Base-by-base conservation (phyloP, 305 asterid genomes). In the Fraxinus nigra region DNA sequence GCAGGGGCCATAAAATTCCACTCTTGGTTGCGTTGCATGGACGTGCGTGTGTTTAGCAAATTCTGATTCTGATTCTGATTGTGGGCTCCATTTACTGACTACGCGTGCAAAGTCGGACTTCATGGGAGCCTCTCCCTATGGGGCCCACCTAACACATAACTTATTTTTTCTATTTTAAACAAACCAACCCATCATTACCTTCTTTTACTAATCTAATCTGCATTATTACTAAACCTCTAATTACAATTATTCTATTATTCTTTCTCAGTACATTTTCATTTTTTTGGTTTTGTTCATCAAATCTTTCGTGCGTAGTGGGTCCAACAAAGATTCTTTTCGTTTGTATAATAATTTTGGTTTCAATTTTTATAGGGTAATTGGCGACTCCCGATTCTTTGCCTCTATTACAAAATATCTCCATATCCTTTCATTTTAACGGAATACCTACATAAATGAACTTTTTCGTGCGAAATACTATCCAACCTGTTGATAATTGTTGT, bases 1-100 rank as follows among this genome's bases (percentile, higher is more conserved):
- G 78, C 59, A 33, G 84, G 84, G 92, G 82, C 87, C 93, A 90
- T 89, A 54, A 86, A 90, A 87, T 90, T 91, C 95, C 93, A 90
- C 92, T 92, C 91, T 87, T 67, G 54, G 67, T 75, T 43, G 54
- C n/a, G n/a, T 43, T 87, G 92, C 91, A 86, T 88, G 91, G 90
- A 82, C 84, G 85, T 85, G 88, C 84, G 87, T 81, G 76, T 78
- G 80, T 72, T 51, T 46, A 10, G 38, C 78, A 33, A 7, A 37
- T 37, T 37, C 9, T 37, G 9, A 69, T 7, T 16, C 78, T 61
- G 1, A 37, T 37, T 6, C 9, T 37, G 1, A 69, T 7, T 16
- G 76, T 85, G 92, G 93, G 84, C 70, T 90, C 93, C 85, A 4
- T 4, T 2, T 20, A 33, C 93, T 92, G 93, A 92, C 92, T 76